Conservation (phyloP, 805 yeast genomes). For the Suhomyces sp. region DNA sequence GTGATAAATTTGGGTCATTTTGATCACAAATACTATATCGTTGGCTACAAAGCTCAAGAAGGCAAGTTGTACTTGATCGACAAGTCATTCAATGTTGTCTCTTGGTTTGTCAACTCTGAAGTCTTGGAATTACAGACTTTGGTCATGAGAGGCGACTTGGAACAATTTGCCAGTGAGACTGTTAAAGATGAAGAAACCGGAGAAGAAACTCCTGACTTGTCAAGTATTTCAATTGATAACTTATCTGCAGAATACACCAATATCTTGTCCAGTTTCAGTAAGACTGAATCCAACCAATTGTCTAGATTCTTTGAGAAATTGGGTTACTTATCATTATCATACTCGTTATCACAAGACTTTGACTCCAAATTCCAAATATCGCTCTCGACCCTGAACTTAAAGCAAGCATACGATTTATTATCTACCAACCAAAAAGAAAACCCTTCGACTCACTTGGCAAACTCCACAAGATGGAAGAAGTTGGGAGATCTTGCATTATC, state of each 20-base stretch:
- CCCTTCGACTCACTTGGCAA: slow-evolving; percentile 42
- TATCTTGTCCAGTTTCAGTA: slow-evolving; percentile 57
- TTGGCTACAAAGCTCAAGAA: slow-evolving; percentile 90
- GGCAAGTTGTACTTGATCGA: slow-evolving; percentile 88
- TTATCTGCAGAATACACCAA: slow-evolving; percentile 48
- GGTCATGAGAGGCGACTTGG: slow-evolving; percentile 91
- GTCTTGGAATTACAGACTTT: slow-evolving; percentile 95
- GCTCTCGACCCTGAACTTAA: slow-evolving; percentile 66
- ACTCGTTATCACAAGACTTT: slow-evolving; percentile 74
- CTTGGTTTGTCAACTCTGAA: slow-evolving; percentile 77
- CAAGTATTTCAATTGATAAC: slow-evolving; percentile 50
- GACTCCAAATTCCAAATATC: slow-evolving; percentile 94
- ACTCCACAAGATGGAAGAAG: slow-evolving; percentile 71
- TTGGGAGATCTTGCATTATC: slow-evolving; percentile 84
- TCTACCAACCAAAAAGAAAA: slow-evolving; percentile 37
- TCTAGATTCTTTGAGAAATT: slow-evolving; percentile 93
- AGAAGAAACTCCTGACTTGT: slow-evolving; percentile 36
- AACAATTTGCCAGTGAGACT: slow-evolving; percentile 44
- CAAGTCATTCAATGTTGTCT: slow-evolving; percentile 77
- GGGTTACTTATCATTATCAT: slow-evolving; percentile 81
- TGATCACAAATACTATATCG: slow-evolving; percentile 78
- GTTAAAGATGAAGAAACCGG: slow-evolving; percentile 36
- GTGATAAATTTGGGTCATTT: slow-evolving; percentile 89
- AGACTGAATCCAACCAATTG: slow-evolving; percentile 68
- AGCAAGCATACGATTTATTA: slow-evolving; percentile 59